Base-by-base conservation (phyloP, 2,329 filamentous ascomycete species). In the Calonectria hawksworthii region DNA sequence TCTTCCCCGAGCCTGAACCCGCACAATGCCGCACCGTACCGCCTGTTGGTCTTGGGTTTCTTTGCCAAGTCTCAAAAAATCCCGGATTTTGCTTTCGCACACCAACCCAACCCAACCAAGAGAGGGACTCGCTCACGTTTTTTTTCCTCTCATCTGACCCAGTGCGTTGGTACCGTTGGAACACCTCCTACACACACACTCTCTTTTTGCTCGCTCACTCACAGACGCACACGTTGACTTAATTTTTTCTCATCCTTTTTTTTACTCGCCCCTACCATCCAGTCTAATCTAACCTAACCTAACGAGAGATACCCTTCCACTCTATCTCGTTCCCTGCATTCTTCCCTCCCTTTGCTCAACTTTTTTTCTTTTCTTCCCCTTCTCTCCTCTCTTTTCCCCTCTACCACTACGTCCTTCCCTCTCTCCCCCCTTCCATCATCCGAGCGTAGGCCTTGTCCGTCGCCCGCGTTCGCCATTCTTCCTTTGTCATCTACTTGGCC, bases 401-500 rank as follows among this genome's bases (percentile, higher is more conserved):
- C 50, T 52, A n/a, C 21, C 44, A 44, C 41, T 38, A 6, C 36
- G 18, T 65, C 32, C 36, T 36, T 44, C 52, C 14, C 38, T 41
- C 47, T 47, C 54, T 21, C 41, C 28, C 56, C 56, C 47, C 50
- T 51, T 38, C 56, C 54, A 59, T 50, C 61, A 41, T 66, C 56
- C 54, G 54, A 70, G 67, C 54, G 38, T 47, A 34, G 52, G 52
- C 52, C 28, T 47, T 50, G 30, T 51, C 36, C 26, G 21, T 51
- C 30, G 38, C 30, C 30, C 26, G 56, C 14, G 59, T 51, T 38
- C 67, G 72, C 76, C 52, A 30, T 66, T 72, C 64, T 68, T 74
- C 74, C 74, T 68, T 72, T 70, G 52, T 76, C 70, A 56, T 34
- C 52, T 63, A 52, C 54, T 71, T 78, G 73, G 71, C 76, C 72